Conservation (phyloP, 768 basidiomycete genomes). For the Sarcodon sp. region DNA sequence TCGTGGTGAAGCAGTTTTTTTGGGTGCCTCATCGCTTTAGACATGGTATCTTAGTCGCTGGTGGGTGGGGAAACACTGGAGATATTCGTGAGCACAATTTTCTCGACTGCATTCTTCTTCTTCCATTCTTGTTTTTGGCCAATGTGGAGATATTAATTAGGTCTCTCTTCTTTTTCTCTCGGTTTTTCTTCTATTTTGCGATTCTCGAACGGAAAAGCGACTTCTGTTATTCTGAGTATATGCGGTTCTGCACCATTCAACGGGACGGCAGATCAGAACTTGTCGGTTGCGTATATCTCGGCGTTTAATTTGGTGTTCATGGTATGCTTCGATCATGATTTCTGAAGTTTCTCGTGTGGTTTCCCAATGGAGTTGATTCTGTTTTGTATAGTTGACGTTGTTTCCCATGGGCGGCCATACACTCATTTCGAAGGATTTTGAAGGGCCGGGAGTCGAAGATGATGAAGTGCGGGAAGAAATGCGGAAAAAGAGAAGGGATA, state of each 20-base stretch:
- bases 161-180: too few relatives aligned
- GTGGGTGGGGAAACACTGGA: conserved; percentile 56
- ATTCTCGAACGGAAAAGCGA: conserved; percentile 28
- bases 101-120: too few relatives aligned
- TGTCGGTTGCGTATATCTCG: conserved; percentile 57
- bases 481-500: conserved; percentile 20
- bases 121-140: too few relatives aligned
- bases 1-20: conserved; percentile 45
- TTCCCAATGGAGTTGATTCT: not conserved
- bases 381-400: conserved; percentile 34
- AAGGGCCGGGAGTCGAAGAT: conserved; percentile 46
- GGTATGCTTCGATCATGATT: conserved; percentile 19
- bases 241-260: conserved; percentile 50
- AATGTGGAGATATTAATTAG: too few relatives aligned
- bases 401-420: conserved; percentile 50
- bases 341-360: not conserved
- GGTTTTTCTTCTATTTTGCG: not conserved
- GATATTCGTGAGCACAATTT: conserved; percentile 44
- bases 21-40: conserved; percentile 74
- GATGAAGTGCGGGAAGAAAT: conserved; percentile 39
- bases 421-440: conserved; percentile 48
- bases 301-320: conserved; percentile 48
- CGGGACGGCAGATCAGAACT: conserved; percentile 38
- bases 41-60: conserved; percentile 56
- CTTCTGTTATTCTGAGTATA: conserved; percentile 50